Evolutionary conservation across 306 rosid species (phyloP), one percentile per base, ranked within the genome.

Genomic region (Dryas octopetala): DNA sequence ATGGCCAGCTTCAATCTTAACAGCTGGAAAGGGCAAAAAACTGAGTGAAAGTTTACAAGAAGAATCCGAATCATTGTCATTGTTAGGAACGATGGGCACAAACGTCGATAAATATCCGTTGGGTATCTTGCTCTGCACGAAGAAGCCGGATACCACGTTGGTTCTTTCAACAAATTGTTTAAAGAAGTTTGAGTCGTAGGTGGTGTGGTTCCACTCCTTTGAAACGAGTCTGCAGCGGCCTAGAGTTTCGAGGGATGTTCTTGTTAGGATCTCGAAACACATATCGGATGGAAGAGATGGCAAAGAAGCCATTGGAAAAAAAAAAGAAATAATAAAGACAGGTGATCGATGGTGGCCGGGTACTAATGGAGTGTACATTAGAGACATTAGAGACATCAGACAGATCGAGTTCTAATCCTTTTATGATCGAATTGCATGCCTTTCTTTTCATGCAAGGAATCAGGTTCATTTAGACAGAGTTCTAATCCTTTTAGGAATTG

Each of bases 221-320:
- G 77, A 73, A 4, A 73, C 40, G 9, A 61, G 13, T 9, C 77
- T 61, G 61, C 69, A 16, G 1, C 69, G 40, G 12, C 12, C 69
- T 60, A 73, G 11, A 5, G 69, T 61, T 15, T 61, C 69, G 1
- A 32, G 38, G 15, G 68, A 23, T 47, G 57, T 10, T 47, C 69
- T 17, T 49, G 38, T 62, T 16, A 73, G 59, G n/a, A 73, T 73
- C 19, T 59, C 38, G 9, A 9, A 61, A 19, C 6, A n/a, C 7
- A 61, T 14, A 10, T 73, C 19, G 8, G 68, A 40, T 28, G 69
- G 69, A n/a, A 61, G 8, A 76, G 28, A 19, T 23, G 45, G 76
- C 12, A 44, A 58, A 8, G 75, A 55, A 71, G 76, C 76, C 76
- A 71, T 57, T 52, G 61, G 26, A 54, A 3, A 23, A 0, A 23